Base-by-base conservation (phyloP, 495 filamentous ascomycete species). In the Thozetella sp. region DNA sequence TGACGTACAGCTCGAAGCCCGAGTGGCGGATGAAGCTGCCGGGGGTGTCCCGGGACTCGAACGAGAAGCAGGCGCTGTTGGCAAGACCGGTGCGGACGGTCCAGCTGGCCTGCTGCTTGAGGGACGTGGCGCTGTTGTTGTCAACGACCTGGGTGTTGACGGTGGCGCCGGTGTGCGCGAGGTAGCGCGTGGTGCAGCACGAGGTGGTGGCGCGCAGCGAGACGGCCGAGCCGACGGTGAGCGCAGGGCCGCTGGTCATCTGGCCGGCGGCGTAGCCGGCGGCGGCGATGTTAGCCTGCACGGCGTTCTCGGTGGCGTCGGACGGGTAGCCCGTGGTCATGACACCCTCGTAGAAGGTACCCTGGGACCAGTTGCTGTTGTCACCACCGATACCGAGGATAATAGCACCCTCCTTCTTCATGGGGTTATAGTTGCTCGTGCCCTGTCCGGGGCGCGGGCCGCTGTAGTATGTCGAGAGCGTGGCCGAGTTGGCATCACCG, bases 311-410 rank as follows among this genome's bases (percentile, higher is more conserved):
- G 25, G 78, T 83, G 40, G 70, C 77, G 58, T 84, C 82, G 23
- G 82, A 75, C 2, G 84, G 84, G 62, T 83, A 86, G 40, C 84
- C 82, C 9, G 74, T 69, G 56, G 84, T 86, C 83, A 86, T 83
- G 1, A 78, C 84, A 40, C 84, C 84, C 67, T 86, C 83, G 69
- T 86, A 86, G 72, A 85, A 86, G 0, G 83, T 86, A 34, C 83
- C 83, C 68, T 86, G 82, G 22, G 76, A 81, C 56, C 77, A 56
- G 53, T 66, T 63, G 58, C 82, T 86, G 69, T 86, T 85, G 55
- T 85, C 82, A n/a, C 82, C 82, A 2, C 58, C 58, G 15, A 51
- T 61, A 3, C 58, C 58, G 30, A 86, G 83, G 61, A 86, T 80
- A 56, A 86, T 85, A 54, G 83, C 79, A 15, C 83, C 82, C 58